Base-by-base conservation (phyloP, 2,329 filamentous ascomycete species). In the Esteya vermicola region DNA sequence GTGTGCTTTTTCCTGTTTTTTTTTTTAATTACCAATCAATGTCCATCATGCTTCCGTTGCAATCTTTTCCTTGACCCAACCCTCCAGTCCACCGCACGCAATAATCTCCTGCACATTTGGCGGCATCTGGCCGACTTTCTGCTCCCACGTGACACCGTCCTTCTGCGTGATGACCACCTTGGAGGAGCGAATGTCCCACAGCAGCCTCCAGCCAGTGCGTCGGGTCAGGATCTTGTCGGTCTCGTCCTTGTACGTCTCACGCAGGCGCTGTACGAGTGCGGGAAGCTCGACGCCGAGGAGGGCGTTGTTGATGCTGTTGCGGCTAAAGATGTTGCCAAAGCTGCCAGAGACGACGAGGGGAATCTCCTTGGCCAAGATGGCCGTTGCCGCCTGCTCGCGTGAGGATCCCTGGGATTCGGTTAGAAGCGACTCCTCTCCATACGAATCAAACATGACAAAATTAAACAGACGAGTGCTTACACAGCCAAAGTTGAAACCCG, bases 401-500 rank as follows among this genome's bases (percentile, higher is more conserved):
- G 78, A 85, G 42, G 67, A 43, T 32, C 46, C n/a, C n/a, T n/a
- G n/a, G n/a, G n/a, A n/a, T n/a, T n/a, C n/a, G n/a, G n/a, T n/a
- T n/a, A n/a, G n/a, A n/a, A n/a, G n/a, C n/a, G n/a, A n/a, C n/a
- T n/a, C n/a, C n/a, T n/a, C n/a, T n/a, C n/a, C n/a, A n/a, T n/a
- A n/a, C n/a, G n/a, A n/a, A n/a, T n/a, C n/a, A n/a, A n/a, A n/a
- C n/a, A n/a, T n/a, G n/a, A n/a, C n/a, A n/a, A n/a, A n/a, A n/a
- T n/a, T n/a, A n/a, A n/a, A n/a, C n/a, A n/a, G n/a, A n/a, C n/a
- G n/a, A n/a, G n/a, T n/a, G n/a, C n/a, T n/a, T n/a, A n/a, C 46
- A 48, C 78, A 85, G 36, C 89, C 89, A 54, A 95, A 94, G 64
- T 93, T 93, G 65, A 78, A 91, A 25, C 86, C 86, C 0, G 78